These are phyloP conservation scores for Clarkia xantiana DNA, from an alignment of 345 rosid genomes.

Conservation along the genomic window DNA sequence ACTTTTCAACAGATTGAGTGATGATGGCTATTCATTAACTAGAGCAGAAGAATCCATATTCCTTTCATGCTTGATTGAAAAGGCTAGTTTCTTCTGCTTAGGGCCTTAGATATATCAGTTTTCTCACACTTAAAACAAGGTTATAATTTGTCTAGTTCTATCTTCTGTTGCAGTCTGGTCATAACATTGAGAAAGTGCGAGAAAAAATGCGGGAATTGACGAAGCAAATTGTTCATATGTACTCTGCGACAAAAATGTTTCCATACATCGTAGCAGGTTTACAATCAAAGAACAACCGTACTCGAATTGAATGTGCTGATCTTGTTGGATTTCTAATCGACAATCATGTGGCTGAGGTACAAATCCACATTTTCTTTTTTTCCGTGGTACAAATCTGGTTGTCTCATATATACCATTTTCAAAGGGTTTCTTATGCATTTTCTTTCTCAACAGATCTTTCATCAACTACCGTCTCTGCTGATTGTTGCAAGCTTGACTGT, in stretches of 20 bases:
- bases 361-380: slow-evolving; percentile 3
- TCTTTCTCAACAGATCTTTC: slow-evolving; percentile 50
- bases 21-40: slow-evolving; percentile 61
- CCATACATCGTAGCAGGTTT: slow-evolving; percentile 90
- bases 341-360: slow-evolving; percentile 84
- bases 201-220: slow-evolving; percentile 94
- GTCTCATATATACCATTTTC: not conserved
- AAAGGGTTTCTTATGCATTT: slow-evolving; percentile 6
- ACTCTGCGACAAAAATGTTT: slow-evolving; percentile 61
- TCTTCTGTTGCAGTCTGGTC: slow-evolving; percentile 64
- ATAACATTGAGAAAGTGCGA: slow-evolving; percentile 92
- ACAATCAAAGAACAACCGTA: slow-evolving; percentile 94
- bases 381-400: too few relatives aligned
- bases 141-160: not conserved
- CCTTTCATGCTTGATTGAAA: slow-evolving; percentile 89
- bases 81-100: slow-evolving; percentile 26
- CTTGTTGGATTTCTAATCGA: slow-evolving; percentile 84
- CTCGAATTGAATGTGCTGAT: slow-evolving; percentile 89
- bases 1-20: slow-evolving; percentile 68
- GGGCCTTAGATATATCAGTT: not conserved
- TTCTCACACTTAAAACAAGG: not conserved
- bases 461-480: slow-evolving; percentile 77
- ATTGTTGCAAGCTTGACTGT: slow-evolving; percentile 95
- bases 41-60: slow-evolving; percentile 94
- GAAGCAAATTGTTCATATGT: slow-evolving; percentile 59